phyloP scores from a whole-genome alignment of 2,329 filamentous ascomycete species.

The Aureobasidium pullulans region DNA sequence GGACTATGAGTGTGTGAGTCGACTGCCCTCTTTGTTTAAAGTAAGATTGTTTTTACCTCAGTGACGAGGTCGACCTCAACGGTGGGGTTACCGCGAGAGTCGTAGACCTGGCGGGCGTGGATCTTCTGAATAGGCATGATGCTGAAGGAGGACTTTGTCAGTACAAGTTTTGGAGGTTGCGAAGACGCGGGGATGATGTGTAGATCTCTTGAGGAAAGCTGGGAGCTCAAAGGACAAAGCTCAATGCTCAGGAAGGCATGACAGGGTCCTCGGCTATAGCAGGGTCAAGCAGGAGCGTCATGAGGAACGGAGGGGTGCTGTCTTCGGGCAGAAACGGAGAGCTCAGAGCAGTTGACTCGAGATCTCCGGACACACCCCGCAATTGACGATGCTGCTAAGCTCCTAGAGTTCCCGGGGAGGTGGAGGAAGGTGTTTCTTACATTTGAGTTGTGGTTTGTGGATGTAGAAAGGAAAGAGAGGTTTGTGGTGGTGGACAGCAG shows the following conservation, averaged over 20 bases:
- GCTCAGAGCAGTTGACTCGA: not conserved
- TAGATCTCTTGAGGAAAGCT: not conserved
- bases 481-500: not conserved
- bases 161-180: not conserved
- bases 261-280: conserved; percentile 11
- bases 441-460: conserved; percentile 3
- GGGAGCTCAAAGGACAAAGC: not conserved
- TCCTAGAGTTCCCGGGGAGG: conserved; percentile 8
- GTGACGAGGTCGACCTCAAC: conserved; percentile 97
- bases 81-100: conserved; percentile 97
- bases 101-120: conserved; percentile 74
- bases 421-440: not conserved
- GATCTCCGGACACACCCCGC: not conserved
- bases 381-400: conserved; percentile 2
- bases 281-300: not conserved
- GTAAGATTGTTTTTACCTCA: not conserved
- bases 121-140: conserved; percentile 62
- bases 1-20: conserved; percentile 49
- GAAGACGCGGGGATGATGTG: not conserved
- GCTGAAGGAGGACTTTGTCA: not conserved
- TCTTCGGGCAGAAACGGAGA: conserved; percentile 13
- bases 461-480: not conserved
- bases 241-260: not conserved
- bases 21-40: too few species aligned
- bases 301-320: not conserved